Conservation (phyloP, 2,329 filamentous ascomycete genomes). For the Pseudonectria buxi region DNA sequence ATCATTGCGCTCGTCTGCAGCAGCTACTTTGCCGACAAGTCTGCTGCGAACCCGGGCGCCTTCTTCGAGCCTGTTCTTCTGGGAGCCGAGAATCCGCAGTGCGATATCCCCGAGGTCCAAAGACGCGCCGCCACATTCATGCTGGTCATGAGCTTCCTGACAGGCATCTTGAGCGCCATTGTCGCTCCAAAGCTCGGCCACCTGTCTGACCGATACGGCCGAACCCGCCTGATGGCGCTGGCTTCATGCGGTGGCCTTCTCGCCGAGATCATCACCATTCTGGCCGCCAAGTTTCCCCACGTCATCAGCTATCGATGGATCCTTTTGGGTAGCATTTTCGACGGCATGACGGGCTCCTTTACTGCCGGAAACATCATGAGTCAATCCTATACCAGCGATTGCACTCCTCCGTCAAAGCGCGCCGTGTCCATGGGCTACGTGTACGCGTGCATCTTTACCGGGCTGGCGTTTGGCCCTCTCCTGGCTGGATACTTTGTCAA, state of each 20-base stretch:
- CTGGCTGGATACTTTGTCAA: constrained; percentile 74
- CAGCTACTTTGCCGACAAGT: constrained; percentile 68
- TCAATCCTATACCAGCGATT: constrained; percentile 86
- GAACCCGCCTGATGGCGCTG: constrained; percentile 66
- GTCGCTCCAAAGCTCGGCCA: constrained; percentile 77
- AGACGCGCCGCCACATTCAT: constrained; percentile 70
- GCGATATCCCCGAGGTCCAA: constrained; percentile 72
- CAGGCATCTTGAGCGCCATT: constrained; percentile 72
- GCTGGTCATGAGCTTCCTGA: constrained; percentile 65
- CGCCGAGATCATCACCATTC: constrained; percentile 68
- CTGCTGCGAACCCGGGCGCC: constrained; percentile 50
- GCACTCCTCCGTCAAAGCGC: constrained; percentile 70
- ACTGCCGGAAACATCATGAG: constrained; percentile 70
- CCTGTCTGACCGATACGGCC: constrained; percentile 79
- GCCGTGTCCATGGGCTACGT: constrained; percentile 84
- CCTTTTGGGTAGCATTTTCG: constrained; percentile 66
- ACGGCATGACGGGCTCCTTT: constrained; percentile 84
- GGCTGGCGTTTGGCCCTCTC: constrained; percentile 82
- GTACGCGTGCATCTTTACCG: constrained; percentile 80
- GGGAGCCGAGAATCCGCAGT: constrained; percentile 69
- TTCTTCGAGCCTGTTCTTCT: constrained; percentile 58
- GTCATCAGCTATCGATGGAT: constrained; percentile 70
- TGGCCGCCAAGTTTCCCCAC: constrained; percentile 70
- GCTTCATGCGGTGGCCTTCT: constrained; percentile 68
- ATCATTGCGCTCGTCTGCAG: constrained; percentile 79